Evolutionary conservation across 2,329 filamentous ascomycete species (phyloP).

Genomic region (Talaromyces sp.): DNA sequence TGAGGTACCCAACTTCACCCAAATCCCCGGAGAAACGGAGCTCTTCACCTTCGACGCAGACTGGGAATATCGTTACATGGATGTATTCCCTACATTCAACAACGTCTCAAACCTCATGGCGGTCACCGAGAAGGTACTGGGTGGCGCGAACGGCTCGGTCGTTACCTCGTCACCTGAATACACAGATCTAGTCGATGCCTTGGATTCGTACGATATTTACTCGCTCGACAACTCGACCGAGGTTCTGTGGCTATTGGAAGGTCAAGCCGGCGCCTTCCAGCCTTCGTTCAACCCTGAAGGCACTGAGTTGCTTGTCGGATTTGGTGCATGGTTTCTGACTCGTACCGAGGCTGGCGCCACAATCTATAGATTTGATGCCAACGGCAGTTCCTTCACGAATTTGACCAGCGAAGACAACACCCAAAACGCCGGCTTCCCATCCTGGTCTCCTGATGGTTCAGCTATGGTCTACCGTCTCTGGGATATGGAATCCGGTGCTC

Average conservation of each 20-base stretch:
- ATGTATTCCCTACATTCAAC: background rate
- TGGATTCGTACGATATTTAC: slow-evolving; percentile 26
- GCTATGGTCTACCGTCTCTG: background rate
- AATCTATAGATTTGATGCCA: background rate
- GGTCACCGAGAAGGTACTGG: background rate
- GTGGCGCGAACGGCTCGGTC: background rate
- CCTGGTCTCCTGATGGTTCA: background rate
- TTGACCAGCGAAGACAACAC: background rate
- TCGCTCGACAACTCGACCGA: slow-evolving; percentile 31
- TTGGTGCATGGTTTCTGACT: slow-evolving; percentile 25
- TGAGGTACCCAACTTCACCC: background rate
- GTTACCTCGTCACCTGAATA: background rate
- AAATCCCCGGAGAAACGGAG: background rate
- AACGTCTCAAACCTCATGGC: background rate
- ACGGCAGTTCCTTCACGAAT: background rate
- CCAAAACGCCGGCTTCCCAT: background rate
- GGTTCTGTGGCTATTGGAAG: slow-evolving; percentile 24
- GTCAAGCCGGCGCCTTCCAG: slow-evolving; percentile 40
- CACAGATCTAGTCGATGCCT: background rate
- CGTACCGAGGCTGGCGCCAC: background rate
- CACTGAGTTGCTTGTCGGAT: slow-evolving; percentile 38
- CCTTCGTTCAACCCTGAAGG: slow-evolving; percentile 41
- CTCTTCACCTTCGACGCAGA: background rate
- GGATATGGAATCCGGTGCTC: background rate
- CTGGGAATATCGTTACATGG: background rate